phyloP scores from a whole-genome alignment of 495 filamentous ascomycete species.

The Penicillium odoratum region DNA sequence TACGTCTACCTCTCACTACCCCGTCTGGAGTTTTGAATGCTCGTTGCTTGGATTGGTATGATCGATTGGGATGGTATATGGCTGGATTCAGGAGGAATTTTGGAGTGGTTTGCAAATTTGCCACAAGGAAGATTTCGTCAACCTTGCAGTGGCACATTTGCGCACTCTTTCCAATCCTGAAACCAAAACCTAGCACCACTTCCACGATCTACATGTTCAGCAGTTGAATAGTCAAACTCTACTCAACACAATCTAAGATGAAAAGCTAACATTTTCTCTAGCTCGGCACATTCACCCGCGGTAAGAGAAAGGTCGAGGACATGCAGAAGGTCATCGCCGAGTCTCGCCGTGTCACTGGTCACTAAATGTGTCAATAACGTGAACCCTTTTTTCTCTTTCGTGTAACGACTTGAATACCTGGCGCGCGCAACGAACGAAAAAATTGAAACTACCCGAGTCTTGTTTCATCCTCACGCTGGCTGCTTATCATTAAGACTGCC shows the following conservation, averaged over 20 bases:
- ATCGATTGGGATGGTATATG: conserved; percentile 1
- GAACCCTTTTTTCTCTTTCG: conserved; percentile 20
- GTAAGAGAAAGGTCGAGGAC: conserved; percentile 99
- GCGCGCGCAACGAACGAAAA: conserved; percentile 28
- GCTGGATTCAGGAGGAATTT: background rate
- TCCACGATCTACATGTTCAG: background rate
- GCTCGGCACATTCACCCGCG: conserved; percentile 96
- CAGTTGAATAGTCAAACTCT: background rate
- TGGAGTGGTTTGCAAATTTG: conserved; percentile 6
- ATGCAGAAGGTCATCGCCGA: conserved; percentile 96
- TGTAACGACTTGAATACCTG: conserved; percentile 36
- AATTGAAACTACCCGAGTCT: conserved; percentile 17
- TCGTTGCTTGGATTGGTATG: conserved; percentile 1
- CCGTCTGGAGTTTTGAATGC: background rate
- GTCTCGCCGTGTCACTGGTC: conserved; percentile 73
- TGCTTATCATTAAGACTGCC: conserved; percentile 12
- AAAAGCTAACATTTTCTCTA: conserved; percentile 34
- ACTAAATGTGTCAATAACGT: conserved; percentile 57
- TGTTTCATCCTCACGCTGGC: conserved; percentile 13
- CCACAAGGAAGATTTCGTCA: conserved; percentile 5
- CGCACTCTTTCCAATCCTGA: background rate
- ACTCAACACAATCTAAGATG: no score
- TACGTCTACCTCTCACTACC: conserved; percentile 42
- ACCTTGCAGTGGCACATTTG: conserved; percentile 1
- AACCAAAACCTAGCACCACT: background rate